phyloP scores from a whole-genome alignment of 305 asterid species.

The Fraxinus angustifolia region DNA sequence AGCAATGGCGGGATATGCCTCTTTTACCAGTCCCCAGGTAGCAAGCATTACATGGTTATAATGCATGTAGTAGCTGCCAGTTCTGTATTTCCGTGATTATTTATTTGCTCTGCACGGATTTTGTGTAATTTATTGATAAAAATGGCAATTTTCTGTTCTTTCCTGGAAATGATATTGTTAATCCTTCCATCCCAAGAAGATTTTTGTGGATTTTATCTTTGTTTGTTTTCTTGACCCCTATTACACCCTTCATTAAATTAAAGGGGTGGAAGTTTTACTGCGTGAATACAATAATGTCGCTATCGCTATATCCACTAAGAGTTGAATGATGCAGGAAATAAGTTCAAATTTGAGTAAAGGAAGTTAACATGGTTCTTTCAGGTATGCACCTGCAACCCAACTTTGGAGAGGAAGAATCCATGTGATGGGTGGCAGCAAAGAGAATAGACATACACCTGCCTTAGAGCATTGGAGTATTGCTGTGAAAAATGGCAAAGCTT shows the following conservation, averaged over 20 bases:
- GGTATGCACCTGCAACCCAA: constrained; percentile 97
- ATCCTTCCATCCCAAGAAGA: neutral
- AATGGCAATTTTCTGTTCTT: neutral
- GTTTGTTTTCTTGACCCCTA: neutral
- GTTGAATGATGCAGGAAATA: neutral
- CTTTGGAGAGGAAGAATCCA: constrained; percentile 97
- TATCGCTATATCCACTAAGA: neutral
- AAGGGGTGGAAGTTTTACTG: neutral
- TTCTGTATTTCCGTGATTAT: constrained; percentile 1
- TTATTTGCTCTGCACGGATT: neutral
- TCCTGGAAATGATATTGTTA: neutral
- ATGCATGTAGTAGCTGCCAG: constrained; percentile 1
- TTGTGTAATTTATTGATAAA: neutral
- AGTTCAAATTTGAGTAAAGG: neutral
- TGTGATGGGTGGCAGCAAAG: constrained; percentile 99
- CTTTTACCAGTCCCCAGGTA: constrained; percentile 92
- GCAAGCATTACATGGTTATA: constrained; percentile 1
- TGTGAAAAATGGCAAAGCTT: constrained; percentile 75
- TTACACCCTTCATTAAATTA: neutral
- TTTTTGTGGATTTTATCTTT: neutral
- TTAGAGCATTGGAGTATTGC: constrained; percentile 94
- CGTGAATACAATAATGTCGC: neutral
- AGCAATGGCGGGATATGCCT: constrained; percentile 70
- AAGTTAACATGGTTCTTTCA: constrained; percentile 31
- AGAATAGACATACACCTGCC: constrained; percentile 76